Evolutionary conservation across 441 rosid genomes (phyloP).

Genomic region (Euphorbia corollata): DNA sequence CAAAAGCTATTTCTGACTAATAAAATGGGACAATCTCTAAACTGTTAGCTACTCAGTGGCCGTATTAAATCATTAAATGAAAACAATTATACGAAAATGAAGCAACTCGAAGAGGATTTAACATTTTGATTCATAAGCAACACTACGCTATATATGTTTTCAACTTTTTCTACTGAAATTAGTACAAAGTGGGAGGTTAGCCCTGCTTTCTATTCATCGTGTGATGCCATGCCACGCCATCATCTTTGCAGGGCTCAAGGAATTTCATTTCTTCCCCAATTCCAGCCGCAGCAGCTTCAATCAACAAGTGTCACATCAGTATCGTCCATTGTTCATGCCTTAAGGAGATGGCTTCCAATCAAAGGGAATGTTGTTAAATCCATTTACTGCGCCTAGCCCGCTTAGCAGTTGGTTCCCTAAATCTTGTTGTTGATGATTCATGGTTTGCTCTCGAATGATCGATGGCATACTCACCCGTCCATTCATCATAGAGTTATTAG

Average conservation of each 20-base stretch:
- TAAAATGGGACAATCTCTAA: constrained; percentile 6
- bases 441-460: constrained; percentile 16
- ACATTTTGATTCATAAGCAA: constrained; percentile 45
- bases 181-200: constrained; percentile 38
- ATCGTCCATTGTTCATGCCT: constrained; percentile 7
- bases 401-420: constrained; percentile 64
- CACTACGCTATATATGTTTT: constrained; percentile 43
- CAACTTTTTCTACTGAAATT: constrained; percentile 34
- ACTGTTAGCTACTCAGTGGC: constrained; percentile 14
- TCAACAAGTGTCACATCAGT: constrained; percentile 19
- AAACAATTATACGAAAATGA: constrained; percentile 22
- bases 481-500: constrained; percentile 39
- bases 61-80: constrained; percentile 19
- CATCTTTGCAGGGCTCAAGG: constrained; percentile 29
- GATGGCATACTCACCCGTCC: constrained; percentile 53
- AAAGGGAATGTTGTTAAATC: constrained; percentile 68
- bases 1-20: background rate
- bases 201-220: constrained; percentile 23
- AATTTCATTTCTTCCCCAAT: constrained; percentile 24
- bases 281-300: constrained; percentile 28
- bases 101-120: constrained; percentile 22
- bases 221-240: constrained; percentile 12
- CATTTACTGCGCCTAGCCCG: constrained; percentile 73
- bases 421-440: constrained; percentile 64
- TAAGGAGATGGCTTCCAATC: constrained; percentile 76